Evolutionary conservation across 257 asterid genomes (phyloP), one percentile per base, ranked within the genome.

Genomic region (Primulina tabacum): DNA sequence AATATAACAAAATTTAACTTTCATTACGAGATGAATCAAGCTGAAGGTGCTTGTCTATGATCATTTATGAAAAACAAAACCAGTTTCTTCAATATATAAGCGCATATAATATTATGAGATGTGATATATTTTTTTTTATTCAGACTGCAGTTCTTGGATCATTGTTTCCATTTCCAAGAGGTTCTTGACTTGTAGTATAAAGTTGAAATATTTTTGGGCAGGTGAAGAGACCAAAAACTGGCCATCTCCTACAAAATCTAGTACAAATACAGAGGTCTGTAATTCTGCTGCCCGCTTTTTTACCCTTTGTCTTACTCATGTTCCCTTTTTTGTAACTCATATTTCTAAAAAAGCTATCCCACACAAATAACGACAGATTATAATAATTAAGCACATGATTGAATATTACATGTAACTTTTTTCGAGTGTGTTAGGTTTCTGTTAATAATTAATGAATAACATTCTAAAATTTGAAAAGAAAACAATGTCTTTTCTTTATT

Each of bases 181-280:
- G 63, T 53, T 67, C 58, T 43, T 34, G 72, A 16, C 4, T 26
- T 88, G 96, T 84, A 65, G 77, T 77, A 90, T 81, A 83, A 85
- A 79, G 89, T 78, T 92, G 77, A 81, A 61, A 58, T 67, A 73
- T 82, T 50, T 50, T 50, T 50, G 57, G 57, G 97, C 89, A 84
- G 92, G 72, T 83, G 96, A 92, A 84, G 88, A 83, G 82, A 81
- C 87, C 69, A 88, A 81, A 81, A 85, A 86, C 82, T 86, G 95
- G 96, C 70, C 84, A 84, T 81, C 97, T 79, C 84, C 89, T 82
- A 82, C 91, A 14, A 77, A 78, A 84, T 85, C 94, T 70, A 81
- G 80, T 75, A 82, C 88, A 73, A 67, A 67, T 61, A 71, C 93
- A 71, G 70, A 88, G 98, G 98, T 92, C 75, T 75, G 30, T 26